Conservation (phyloP, 2,329 filamentous ascomycete species). For the Hymenotorrendiella dingleyae region DNA sequence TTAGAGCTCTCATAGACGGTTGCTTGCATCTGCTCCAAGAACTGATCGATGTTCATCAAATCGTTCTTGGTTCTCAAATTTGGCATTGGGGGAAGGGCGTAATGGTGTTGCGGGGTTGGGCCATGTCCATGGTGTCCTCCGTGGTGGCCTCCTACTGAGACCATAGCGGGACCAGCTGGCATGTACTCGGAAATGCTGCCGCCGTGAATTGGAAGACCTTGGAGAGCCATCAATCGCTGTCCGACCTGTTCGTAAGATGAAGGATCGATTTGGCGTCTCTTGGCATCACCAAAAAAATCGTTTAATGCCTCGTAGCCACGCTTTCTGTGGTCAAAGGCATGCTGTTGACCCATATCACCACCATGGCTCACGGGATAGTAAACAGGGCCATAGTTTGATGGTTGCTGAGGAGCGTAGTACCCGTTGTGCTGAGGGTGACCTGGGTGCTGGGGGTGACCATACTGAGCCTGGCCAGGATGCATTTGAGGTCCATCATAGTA, state of each 20-base stretch:
- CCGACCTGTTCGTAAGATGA: slow-evolving; percentile 87
- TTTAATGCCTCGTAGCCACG: slow-evolving; percentile 84
- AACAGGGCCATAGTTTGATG: slow-evolving; percentile 60
- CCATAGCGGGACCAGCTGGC: slow-evolving; percentile 42
- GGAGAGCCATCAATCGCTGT: slow-evolving; percentile 77
- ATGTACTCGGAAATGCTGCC: slow-evolving; percentile 52
- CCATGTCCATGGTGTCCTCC: slow-evolving; percentile 34
- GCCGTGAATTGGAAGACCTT: slow-evolving; percentile 59
- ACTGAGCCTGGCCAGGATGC: slow-evolving; percentile 45
- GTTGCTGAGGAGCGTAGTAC: slow-evolving; percentile 48
- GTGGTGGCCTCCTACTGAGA: slow-evolving; percentile 45
- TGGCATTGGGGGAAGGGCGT: slow-evolving; percentile 81
- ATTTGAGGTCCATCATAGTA: slow-evolving; percentile 60
- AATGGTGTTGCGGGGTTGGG: slow-evolving; percentile 66
- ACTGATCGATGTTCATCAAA: slow-evolving; percentile 86
- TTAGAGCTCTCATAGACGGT: slow-evolving; percentile 92
- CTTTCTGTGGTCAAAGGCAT: slow-evolving; percentile 66
- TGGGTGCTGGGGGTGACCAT: slow-evolving; percentile 48
- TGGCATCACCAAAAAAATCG: slow-evolving; percentile 89
- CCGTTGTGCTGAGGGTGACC: slow-evolving; percentile 44
- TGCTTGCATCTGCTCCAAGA: slow-evolving; percentile 91
- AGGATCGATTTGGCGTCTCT: slow-evolving; percentile 85
- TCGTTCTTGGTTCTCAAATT: slow-evolving; percentile 92
- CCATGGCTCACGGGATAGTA: slow-evolving; percentile 68
- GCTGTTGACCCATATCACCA: slow-evolving; percentile 61